Evolutionary conservation across 441 rosid genomes (phyloP).

Genomic region (Breynia disticha): DNA sequence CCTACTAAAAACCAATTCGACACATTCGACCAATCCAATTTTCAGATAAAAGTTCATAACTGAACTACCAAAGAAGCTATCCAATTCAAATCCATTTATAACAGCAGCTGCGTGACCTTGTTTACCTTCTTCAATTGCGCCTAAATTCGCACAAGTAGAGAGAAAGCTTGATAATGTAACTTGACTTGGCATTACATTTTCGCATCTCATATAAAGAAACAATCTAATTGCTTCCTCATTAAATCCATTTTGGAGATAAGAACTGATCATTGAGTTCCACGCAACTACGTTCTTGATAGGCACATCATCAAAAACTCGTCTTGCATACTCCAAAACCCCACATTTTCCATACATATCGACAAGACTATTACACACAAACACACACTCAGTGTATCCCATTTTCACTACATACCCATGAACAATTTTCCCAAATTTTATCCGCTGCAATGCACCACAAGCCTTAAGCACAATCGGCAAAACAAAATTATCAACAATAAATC

Average conservation of each 20-base stretch:
- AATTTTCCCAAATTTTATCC: slow-evolving; percentile 52
- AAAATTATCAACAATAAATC: slow-evolving; percentile 53
- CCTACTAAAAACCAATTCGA: slow-evolving; percentile 42
- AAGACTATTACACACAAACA: slow-evolving; percentile 59
- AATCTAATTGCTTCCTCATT: slow-evolving; percentile 42
- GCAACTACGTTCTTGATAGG: slow-evolving; percentile 43
- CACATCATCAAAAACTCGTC: slow-evolving; percentile 39
- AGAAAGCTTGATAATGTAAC: slow-evolving; percentile 59
- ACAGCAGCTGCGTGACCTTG: slow-evolving; percentile 67
- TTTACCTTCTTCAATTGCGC: slow-evolving; percentile 57
- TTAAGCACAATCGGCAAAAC: slow-evolving; percentile 65
- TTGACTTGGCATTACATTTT: slow-evolving; percentile 43
- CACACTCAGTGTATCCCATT: slow-evolving; percentile 42
- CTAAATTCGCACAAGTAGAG: slow-evolving; percentile 58
- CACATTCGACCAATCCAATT: slow-evolving; percentile 57
- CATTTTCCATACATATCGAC: slow-evolving; percentile 71
- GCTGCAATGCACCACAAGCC: slow-evolving; percentile 56
- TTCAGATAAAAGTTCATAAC: slow-evolving; percentile 65
- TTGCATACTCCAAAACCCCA: slow-evolving; percentile 47
- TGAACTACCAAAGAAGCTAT: slow-evolving; percentile 60
- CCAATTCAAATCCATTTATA: slow-evolving; percentile 45
- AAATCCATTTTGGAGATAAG: slow-evolving; percentile 59
- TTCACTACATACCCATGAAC: slow-evolving; percentile 55
- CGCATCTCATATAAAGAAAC: slow-evolving; percentile 48
- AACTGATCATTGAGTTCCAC: slow-evolving; percentile 73